These are phyloP conservation scores for Cyberlindnera bimundalis DNA, from an alignment of 805 yeast genomes.

Conservation along the genomic window DNA sequence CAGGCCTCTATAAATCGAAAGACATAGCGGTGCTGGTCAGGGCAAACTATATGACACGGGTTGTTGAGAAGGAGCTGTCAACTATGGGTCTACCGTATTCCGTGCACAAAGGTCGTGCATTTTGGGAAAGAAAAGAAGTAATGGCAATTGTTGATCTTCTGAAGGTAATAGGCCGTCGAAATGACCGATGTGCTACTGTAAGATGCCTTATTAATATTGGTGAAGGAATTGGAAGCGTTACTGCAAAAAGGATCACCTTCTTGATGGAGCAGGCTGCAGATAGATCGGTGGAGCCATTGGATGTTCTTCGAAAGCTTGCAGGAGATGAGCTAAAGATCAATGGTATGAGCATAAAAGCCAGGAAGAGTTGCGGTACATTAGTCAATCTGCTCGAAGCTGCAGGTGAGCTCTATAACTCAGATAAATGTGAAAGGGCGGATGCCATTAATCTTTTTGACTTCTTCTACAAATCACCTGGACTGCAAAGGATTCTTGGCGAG, in stretches of 20 bases:
- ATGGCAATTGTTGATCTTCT: slow-evolving; percentile 59
- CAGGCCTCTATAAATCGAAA: slow-evolving; percentile 42
- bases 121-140: slow-evolving; percentile 78
- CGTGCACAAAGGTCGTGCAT: slow-evolving; percentile 69
- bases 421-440: background rate
- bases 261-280: slow-evolving; percentile 9
- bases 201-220: slow-evolving; percentile 49
- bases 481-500: slow-evolving; percentile 14
- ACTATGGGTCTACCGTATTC: slow-evolving; percentile 56
- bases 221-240: slow-evolving; percentile 54
- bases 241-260: slow-evolving; percentile 9
- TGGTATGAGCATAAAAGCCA: slow-evolving; percentile 10
- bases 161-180: slow-evolving; percentile 53
- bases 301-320: slow-evolving; percentile 8
- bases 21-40: slow-evolving; percentile 76
- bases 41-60: slow-evolving; percentile 56
- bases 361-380: slow-evolving; percentile 4
- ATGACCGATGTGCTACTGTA: slow-evolving; percentile 57
- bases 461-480: slow-evolving; percentile 1
- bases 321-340: slow-evolving; percentile 6
- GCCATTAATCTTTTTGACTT: slow-evolving; percentile 17
- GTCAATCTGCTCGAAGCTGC: slow-evolving; percentile 3
- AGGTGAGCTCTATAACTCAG: background rate
- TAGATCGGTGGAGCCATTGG: slow-evolving; percentile 8
- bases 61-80: slow-evolving; percentile 61